These are phyloP conservation scores for Byssochlamys sp. DNA, from an alignment of 2,329 filamentous ascomycete species.

Conservation along the genomic window DNA sequence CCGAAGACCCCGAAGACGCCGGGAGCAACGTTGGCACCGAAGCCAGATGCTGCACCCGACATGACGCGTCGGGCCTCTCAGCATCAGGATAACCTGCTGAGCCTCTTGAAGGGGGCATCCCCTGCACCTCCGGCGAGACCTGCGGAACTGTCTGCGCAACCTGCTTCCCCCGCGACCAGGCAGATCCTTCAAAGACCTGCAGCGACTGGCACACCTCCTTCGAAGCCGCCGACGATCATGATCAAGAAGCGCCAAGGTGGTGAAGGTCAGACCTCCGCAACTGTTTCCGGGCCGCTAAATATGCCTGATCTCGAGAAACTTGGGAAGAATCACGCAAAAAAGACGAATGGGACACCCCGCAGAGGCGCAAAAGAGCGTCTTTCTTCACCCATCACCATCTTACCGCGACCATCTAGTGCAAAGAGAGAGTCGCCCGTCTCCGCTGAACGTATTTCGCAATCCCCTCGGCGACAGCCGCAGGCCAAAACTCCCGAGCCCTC, in stretches of 20 bases:
- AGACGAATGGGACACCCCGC: constrained; percentile 14
- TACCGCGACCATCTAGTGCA: constrained; percentile 24
- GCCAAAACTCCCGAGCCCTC: constrained; percentile 22
- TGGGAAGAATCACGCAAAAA: constrained; percentile 17
- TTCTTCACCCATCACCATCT: constrained; percentile 29
- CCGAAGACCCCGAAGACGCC: constrained; percentile 16
- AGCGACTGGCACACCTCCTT: constrained; percentile 6
- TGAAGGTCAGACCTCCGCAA: constrained; percentile 26
- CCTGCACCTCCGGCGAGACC: constrained; percentile 13
- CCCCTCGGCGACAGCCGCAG: constrained; percentile 11
- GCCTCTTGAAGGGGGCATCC: constrained; percentile 21
- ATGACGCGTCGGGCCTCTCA: constrained; percentile 19
- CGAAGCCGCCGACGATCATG: constrained; percentile 9
- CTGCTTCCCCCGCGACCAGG: constrained; percentile 25
- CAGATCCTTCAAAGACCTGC: constrained; percentile 25
- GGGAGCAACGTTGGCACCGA: constrained; percentile 11
- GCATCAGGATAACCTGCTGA: constrained; percentile 30
- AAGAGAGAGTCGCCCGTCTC: constrained; percentile 18
- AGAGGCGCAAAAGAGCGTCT: constrained; percentile 15
- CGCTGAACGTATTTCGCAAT: constrained; percentile 6
- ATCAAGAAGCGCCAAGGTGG: constrained; percentile 8
- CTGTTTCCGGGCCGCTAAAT: constrained; percentile 31
- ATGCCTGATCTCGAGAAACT: constrained; percentile 30
- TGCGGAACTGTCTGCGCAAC: constrained; percentile 38
- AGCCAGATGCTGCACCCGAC: constrained; percentile 6